Percentiles rank a stretch among this genome's conserved stretches.
phyloP scores from a whole-genome alignment of 2,329 filamentous ascomycete genomes.

The Delphinella strobiligena region DNA sequence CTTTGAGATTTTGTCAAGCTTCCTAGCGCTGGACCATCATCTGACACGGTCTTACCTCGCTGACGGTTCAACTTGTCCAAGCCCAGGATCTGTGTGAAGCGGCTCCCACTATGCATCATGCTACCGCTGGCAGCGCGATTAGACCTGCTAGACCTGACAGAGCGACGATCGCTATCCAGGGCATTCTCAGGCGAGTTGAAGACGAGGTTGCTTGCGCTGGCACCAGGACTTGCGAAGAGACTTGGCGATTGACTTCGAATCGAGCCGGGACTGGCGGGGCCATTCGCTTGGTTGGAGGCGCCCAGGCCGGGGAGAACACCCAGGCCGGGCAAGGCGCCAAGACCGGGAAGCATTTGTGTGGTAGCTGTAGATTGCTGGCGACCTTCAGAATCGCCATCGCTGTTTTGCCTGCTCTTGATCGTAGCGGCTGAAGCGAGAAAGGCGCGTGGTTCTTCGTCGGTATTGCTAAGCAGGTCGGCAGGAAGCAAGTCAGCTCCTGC shows the following conservation, averaged over 20 bases:
- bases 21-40: conserved; percentile 54
- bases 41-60: conserved; percentile 47
- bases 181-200: conserved; percentile 27
- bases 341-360: conserved; percentile 19
- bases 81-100: conserved; percentile 49
- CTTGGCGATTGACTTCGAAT: conserved; percentile 31
- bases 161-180: conserved; percentile 33
- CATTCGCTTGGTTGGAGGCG: conserved; percentile 15
- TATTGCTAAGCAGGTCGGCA: conserved; percentile 41
- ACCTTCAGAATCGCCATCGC: conserved; percentile 14
- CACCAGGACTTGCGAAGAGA: conserved; percentile 35
- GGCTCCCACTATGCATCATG: conserved; percentile 29
- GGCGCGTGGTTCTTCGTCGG: conserved; percentile 14
- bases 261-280: conserved; percentile 32
- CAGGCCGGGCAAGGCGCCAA: conserved; percentile 26
- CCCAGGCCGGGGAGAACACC: conserved; percentile 24
- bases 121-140: conserved; percentile 29
- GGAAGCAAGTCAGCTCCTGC: conserved; percentile 59
- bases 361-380: conserved; percentile 10
- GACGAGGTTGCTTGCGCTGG: conserved; percentile 38
- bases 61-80: conserved; percentile 46
- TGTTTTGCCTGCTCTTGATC: conserved; percentile 12
- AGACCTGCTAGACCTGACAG: conserved; percentile 39
- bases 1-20: conserved; percentile 60
- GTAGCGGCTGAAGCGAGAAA: conserved; percentile 6